These are phyloP conservation scores for Scheffersomyces cryptocercus DNA, from an alignment of 1,139 yeast genomes.

Conservation along the genomic window DNA sequence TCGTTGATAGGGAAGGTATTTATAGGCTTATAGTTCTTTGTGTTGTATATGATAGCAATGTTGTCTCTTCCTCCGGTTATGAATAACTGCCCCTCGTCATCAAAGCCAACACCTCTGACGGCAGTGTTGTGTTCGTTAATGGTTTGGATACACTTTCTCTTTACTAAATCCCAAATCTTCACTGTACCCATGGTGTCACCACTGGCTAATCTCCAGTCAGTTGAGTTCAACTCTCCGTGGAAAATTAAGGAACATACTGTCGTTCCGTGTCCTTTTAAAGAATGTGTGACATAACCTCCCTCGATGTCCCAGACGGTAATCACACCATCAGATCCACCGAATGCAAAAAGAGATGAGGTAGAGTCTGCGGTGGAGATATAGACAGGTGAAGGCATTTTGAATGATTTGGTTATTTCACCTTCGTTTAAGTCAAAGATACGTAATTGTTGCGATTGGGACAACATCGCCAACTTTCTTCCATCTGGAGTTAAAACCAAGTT, in stretches of 20 bases:
- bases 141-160: constrained; percentile 64
- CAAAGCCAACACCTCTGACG: constrained; percentile 81
- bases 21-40: constrained; percentile 52
- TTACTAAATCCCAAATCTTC: constrained; percentile 89
- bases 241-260: constrained; percentile 78
- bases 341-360: constrained; percentile 83
- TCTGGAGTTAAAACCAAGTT: constrained; percentile 76
- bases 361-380: constrained; percentile 75
- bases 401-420: constrained; percentile 51
- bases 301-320: constrained; percentile 92
- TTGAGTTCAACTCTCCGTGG: constrained; percentile 68
- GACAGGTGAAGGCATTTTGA: constrained; percentile 74
- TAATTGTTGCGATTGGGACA: constrained; percentile 84
- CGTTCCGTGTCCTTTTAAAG: constrained; percentile 93
- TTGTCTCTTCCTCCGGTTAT: constrained; percentile 91
- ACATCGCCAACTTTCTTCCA: constrained; percentile 65
- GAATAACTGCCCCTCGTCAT: constrained; percentile 51
- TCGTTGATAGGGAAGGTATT: constrained; percentile 74
- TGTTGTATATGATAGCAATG: constrained; percentile 63
- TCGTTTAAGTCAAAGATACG: constrained; percentile 56
- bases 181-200: constrained; percentile 89
- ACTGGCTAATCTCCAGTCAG: constrained; percentile 77
- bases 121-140: constrained; percentile 80
- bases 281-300: constrained; percentile 86
- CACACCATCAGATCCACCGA: constrained; percentile 95